A percentile compares a stretch with the other conserved stretches of the same genome.
phyloP scores from a whole-genome alignment of 2,329 filamentous ascomycete genomes.

The Sphaerulina musiva region DNA sequence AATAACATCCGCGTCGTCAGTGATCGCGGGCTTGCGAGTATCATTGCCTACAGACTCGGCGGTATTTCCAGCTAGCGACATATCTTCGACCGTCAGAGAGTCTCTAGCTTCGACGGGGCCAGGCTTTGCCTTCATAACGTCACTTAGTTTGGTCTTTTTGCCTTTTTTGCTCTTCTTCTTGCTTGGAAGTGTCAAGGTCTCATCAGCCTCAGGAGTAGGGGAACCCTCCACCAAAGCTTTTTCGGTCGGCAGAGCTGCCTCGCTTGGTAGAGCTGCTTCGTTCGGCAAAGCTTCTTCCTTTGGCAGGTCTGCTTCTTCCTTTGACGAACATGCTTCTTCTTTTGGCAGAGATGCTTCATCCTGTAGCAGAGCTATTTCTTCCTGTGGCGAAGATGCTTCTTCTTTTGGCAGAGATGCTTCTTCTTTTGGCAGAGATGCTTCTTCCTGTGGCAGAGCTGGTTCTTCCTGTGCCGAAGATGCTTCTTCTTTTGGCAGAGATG shows the following conservation, averaged over 20 bases:
- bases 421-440: too few species aligned
- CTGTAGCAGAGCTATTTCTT: too few species aligned
- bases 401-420: too few species aligned
- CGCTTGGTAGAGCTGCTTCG: background rate
- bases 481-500: background rate
- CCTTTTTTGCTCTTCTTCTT: slow-evolving; percentile 27
- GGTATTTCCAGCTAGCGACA: background rate
- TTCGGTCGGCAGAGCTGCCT: background rate
- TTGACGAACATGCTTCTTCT: background rate
- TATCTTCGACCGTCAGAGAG: background rate
- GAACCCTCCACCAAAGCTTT: background rate
- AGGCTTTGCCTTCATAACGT: background rate
- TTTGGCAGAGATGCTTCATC: background rate
- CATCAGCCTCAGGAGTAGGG: slow-evolving; percentile 4
- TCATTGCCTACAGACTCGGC: background rate
- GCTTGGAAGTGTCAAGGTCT: slow-evolving; percentile 1
- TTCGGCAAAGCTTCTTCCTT: background rate
- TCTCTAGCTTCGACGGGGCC: background rate
- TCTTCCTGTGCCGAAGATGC: background rate
- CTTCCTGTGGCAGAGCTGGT: too few species aligned
- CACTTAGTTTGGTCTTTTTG: slow-evolving; percentile 23
- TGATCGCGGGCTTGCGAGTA: background rate
- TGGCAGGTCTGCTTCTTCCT: too few species aligned
- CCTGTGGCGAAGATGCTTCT: too few species aligned
- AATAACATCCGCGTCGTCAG: background rate